Base-by-base conservation (phyloP, 2,329 filamentous ascomycete genomes). In the Aspergillus sojae region DNA sequence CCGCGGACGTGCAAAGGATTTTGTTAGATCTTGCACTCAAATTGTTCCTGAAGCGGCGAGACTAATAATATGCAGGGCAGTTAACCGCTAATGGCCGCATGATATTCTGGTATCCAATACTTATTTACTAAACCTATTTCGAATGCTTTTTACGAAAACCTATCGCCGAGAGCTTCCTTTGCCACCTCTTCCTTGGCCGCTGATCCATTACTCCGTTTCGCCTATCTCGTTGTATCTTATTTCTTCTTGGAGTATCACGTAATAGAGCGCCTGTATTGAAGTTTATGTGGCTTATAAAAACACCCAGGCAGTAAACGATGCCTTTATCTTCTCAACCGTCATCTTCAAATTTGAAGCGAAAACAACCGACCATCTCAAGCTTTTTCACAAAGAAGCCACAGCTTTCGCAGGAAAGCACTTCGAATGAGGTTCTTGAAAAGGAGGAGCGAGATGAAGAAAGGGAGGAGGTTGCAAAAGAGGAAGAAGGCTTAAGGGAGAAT, bases 351-450 rank as follows among this genome's bases (percentile, higher is more conserved):
- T 59, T 77, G 11, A 79, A 80, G 60, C 72, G 76, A 50, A 80
- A 79, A 62, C 78, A 97, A 74, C 86, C 90, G 68, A 92, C 92
- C 0, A 89, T 97, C 65, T 95, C 92, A 3, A 94, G 89, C 74
- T 96, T 96, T 79, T 96, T 96, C 75, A 86, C 88, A 0, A 88
- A 87, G 16, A 89, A 85, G 63, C 65, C 78, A 1, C 68, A 74
- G 2, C 60, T 68, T n/a, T 66, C 69, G 2, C 68, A 69, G 30
- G 64, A 65, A 34, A 26, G 60, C 41, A 21, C 67, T 1, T 66
- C 66, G 0, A 67, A 67, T 28, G 61, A 58, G 32, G 26, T 50
- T 43, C 63, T 56, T 16, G 54, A 16, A 54, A 63, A 46, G 57
- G 48, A 56, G 56, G 41, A 23, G 39, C 19, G 4, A 48, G 54